Evolutionary conservation across 1,139 yeast genomes (phyloP).

Genomic region (Hyphopichia wangnamkhiaoensis): DNA sequence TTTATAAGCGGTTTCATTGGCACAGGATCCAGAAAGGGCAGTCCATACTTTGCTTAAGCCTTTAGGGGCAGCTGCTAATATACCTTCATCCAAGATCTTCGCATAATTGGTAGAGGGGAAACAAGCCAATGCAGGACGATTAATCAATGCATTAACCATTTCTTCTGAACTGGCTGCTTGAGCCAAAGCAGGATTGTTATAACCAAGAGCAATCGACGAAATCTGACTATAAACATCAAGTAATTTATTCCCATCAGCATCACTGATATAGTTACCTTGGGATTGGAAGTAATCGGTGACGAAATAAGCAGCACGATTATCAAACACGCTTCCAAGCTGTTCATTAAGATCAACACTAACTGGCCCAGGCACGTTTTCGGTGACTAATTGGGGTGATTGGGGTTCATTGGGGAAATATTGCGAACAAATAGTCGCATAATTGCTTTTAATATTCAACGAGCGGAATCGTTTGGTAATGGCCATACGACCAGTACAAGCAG

Average conservation of each 20-base stretch:
- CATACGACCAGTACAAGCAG: no score
- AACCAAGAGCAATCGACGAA: conserved; percentile 73
- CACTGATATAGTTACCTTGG: conserved; percentile 68
- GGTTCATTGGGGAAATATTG: conserved; percentile 56
- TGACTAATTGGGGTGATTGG: conserved; percentile 45
- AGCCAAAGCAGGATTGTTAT: conserved; percentile 70
- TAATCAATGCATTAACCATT: conserved; percentile 67
- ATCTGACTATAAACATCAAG: conserved; percentile 73
- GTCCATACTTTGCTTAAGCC: conserved; percentile 69
- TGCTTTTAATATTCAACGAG: no score
- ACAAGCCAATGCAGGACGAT: conserved; percentile 76
- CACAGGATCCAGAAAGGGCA: conserved; percentile 72
- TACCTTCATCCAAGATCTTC: conserved; percentile 52
- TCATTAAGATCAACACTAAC: conserved; percentile 46
- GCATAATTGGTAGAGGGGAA: conserved; percentile 63
- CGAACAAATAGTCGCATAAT: conserved; percentile 4
- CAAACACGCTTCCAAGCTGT: conserved; percentile 57
- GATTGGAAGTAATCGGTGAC: conserved; percentile 67
- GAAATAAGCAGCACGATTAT: conserved; percentile 69
- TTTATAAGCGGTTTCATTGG: conserved; percentile 75
- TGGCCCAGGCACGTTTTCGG: conserved; percentile 63
- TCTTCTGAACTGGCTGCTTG: conserved; percentile 63
- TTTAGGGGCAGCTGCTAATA: conserved; percentile 68
- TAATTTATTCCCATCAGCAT: conserved; percentile 66
- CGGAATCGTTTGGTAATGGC: no score